Base-by-base conservation (phyloP, 1,284 basidiomycete species). In the Chalciporus sp. region DNA sequence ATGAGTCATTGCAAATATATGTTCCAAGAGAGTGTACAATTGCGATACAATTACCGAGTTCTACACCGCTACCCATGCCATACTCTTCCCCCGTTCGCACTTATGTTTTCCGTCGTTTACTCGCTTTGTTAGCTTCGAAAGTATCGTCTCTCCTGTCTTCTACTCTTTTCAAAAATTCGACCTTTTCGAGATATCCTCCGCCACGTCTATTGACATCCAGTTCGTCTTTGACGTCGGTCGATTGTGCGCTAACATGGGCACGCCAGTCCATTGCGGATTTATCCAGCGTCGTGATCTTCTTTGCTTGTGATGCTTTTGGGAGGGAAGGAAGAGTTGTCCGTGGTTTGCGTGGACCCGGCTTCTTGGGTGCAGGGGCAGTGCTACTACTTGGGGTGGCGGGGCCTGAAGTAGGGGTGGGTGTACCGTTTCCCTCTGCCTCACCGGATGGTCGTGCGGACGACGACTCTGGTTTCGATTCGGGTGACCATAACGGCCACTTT, bases 221-320 rank as follows among this genome's bases (percentile, higher is more conserved):
- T 58, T 90, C 86, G 58, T 91, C 85, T 55, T 81, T 78, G 11
- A 86, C 65, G 2, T 72, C 74, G 0, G 73, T 61, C 20, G 73
- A 67, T 53, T 79, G 73, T 0, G 76, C 60, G 20, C 76, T 67
- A n/a, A 89, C 69, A 64, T 92, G 87, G 1, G 82, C 70, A 33
- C 78, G 76, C 91, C 91, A 94, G 66, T 93, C 91, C 79, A 93
- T 83, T 11, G 86, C 83, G 0, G 88, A 91, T 67, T 92, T 93
- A 60, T 91, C 88, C 8, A 93, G 74, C 20, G 90, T 92, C 11
- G 86, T 85, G 6, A 94, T 75, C 69, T 89, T 92, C 68, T 86
- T 89, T 0, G 83, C 76, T 63, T 86, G 88, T 27, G 70, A 70
- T 31, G 73, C 55, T 11, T 72, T 71, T 2, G 83, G 82, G 42